Percentiles rank a stretch among this genome's conserved stretches.
These are phyloP conservation scores for Rhodosorus marinus DNA, from an alignment of 23 red algal genomes.

Conservation along the genomic window DNA sequence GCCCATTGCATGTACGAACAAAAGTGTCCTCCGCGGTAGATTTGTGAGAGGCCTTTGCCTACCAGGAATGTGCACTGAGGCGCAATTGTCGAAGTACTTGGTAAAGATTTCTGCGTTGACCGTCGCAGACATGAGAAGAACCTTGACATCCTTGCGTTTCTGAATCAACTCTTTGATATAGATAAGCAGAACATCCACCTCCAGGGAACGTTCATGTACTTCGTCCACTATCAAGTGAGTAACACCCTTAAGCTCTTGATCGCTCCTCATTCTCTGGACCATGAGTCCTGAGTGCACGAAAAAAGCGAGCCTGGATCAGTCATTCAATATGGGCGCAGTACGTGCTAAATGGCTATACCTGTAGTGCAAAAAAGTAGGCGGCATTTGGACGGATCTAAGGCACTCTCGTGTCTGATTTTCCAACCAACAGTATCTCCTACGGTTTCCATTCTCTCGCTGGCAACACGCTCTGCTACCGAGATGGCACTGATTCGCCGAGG, in stretches of 20 bases:
- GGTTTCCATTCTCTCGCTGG: slow-evolving; percentile 46
- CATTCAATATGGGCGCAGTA: no score
- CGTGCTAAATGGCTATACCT: no score
- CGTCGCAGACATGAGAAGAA: slow-evolving; percentile 84
- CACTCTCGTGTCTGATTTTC: slow-evolving; percentile 40
- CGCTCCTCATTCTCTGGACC: slow-evolving; percentile 28
- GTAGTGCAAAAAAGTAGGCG: slow-evolving; percentile 71
- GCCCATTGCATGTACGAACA: no score
- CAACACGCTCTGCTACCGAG: slow-evolving; percentile 77
- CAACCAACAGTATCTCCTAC: slow-evolving; percentile 54
- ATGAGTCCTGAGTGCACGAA: no score
- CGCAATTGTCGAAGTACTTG: slow-evolving; percentile 16
- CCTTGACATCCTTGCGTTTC: slow-evolving; percentile 22
- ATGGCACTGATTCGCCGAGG: slow-evolving; percentile 81
- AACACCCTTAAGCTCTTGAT: slow-evolving; percentile 30
- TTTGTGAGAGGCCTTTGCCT: no score
- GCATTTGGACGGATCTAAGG: no score
- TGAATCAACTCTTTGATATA: slow-evolving; percentile 29
- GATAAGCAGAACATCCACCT: slow-evolving; percentile 66
- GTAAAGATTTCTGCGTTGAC: slow-evolving; percentile 61
- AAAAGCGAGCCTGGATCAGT: no score
- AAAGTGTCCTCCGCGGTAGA: no score
- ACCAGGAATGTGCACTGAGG: background rate
- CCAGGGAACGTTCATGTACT: slow-evolving; percentile 83
- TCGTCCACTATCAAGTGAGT: slow-evolving; percentile 87